phyloP scores from a whole-genome alignment of 768 basidiomycete species.

The Cystofilobasidium macerans region DNA sequence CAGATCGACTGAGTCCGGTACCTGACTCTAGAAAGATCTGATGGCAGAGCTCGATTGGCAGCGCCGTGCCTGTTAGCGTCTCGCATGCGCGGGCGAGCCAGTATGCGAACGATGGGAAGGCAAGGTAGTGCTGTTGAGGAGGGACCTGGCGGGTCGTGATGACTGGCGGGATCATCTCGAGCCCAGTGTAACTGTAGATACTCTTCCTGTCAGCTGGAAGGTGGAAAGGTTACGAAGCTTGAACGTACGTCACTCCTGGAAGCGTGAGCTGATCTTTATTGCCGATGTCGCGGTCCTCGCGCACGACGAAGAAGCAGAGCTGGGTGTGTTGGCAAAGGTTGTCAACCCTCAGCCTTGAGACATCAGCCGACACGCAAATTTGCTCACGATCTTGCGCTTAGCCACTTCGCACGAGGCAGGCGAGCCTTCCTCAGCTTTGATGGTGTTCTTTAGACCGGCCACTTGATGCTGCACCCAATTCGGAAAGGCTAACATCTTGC shows the following conservation, averaged over 20 bases:
- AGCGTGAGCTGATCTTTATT: slow-evolving; percentile 3
- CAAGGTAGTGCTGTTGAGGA: slow-evolving; percentile 14
- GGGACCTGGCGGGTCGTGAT: slow-evolving; percentile 17
- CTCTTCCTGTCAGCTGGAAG: no score
- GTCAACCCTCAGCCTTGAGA: neutral
- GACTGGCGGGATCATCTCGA: neutral
- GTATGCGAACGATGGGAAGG: slow-evolving; percentile 4
- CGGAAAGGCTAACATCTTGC: slow-evolving; percentile 17
- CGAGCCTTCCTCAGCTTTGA: no score
- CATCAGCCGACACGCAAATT: no score
- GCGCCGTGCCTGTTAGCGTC: neutral
- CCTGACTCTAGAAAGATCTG: neutral
- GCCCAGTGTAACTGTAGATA: slow-evolving; percentile 15
- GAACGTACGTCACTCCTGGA: slow-evolving; percentile 10
- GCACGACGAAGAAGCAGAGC: slow-evolving; percentile 26
- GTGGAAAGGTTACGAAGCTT: no score
- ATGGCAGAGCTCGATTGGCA: slow-evolving; percentile 11
- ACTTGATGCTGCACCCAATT: slow-evolving; percentile 22
- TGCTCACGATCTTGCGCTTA: slow-evolving; percentile 21
- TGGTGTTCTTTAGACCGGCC: slow-evolving; percentile 11
- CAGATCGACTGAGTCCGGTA: slow-evolving; percentile 4
- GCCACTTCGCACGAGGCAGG: no score
- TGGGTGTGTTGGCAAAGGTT: no score
- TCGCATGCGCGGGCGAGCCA: slow-evolving; percentile 15
- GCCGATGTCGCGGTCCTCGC: slow-evolving; percentile 7